Conservation (phyloP, 192 early-diverging fungal species). For the Pilobolus umbonatus region DNA sequence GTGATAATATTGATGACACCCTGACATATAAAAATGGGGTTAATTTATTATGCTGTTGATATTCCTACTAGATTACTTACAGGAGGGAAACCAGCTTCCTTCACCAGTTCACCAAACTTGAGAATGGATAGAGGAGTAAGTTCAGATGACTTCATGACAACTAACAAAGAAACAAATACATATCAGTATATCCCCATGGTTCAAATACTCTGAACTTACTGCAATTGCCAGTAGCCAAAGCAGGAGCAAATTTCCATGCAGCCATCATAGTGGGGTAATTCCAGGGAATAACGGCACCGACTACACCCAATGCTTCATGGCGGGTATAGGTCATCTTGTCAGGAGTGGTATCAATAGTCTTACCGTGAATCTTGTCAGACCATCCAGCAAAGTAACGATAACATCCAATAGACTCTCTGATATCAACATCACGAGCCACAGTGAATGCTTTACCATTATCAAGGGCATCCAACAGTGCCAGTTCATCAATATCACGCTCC, state of each 20-base stretch:
- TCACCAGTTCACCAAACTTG: slow-evolving; percentile 60
- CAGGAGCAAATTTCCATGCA: slow-evolving; percentile 79
- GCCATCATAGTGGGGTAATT: slow-evolving; percentile 65
- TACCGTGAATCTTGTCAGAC: slow-evolving; percentile 58
- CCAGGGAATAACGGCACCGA: slow-evolving; percentile 73
- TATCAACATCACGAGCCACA: slow-evolving; percentile 58
- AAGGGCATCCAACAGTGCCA: slow-evolving; percentile 60
- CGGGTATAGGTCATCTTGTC: slow-evolving; percentile 50
- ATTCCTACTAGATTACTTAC: slow-evolving; percentile 19
- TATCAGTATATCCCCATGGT: too few relatives aligned
- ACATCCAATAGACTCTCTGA: slow-evolving; percentile 58
- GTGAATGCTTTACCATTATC: slow-evolving; percentile 77
- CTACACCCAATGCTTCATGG: slow-evolving; percentile 66
- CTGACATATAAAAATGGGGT: neutral
- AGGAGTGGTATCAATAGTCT: slow-evolving; percentile 44
- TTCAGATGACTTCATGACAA: slow-evolving; percentile 75
- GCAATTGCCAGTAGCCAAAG: slow-evolving; percentile 68
- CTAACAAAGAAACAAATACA: slow-evolving; percentile 25
- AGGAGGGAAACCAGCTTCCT: slow-evolving; percentile 70
- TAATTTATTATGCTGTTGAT: neutral
- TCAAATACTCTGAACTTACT: slow-evolving; percentile 31
- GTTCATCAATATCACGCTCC: slow-evolving; percentile 41
- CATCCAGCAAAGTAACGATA: slow-evolving; percentile 78
- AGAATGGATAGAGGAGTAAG: slow-evolving; percentile 55
- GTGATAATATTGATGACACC: slow-evolving; percentile 84